Conservation (phyloP, 108 stramenopile species). For the Cyclostephanos tholiformis region DNA sequence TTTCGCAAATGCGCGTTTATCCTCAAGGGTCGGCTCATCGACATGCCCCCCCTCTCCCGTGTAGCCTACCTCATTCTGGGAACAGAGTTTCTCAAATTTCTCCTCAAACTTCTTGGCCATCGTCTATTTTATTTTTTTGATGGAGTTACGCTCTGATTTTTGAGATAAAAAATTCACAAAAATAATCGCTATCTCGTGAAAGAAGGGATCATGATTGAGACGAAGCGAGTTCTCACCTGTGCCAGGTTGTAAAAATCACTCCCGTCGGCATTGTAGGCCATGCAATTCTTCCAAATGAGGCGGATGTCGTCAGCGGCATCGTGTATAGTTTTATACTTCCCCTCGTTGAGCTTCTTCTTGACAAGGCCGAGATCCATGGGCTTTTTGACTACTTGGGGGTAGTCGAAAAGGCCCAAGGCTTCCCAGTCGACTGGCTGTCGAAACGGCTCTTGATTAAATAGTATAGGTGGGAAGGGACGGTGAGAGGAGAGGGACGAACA, state of each 20-base stretch:
- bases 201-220: neutral
- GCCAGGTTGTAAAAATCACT: slow-evolving; percentile 86
- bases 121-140: slow-evolving; percentile 22
- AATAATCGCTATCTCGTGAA: neutral
- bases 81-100: slow-evolving; percentile 60
- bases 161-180: neutral
- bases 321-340: slow-evolving; percentile 74
- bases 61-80: slow-evolving; percentile 30
- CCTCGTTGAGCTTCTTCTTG: slow-evolving; percentile 73
- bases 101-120: slow-evolving; percentile 85
- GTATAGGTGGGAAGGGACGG: neutral
- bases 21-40: slow-evolving; percentile 74
- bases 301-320: slow-evolving; percentile 92
- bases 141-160: neutral
- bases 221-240: slow-evolving; percentile 11
- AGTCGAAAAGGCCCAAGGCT: slow-evolving; percentile 89
- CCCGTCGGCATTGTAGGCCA: slow-evolving; percentile 95
- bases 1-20: slow-evolving; percentile 84
- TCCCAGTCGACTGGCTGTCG: slow-evolving; percentile 97
- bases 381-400: slow-evolving; percentile 91
- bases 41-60: neutral
- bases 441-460: slow-evolving; percentile 76
- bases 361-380: slow-evolving; percentile 97
- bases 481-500: neutral
- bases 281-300: slow-evolving; percentile 94